Conservation (phyloP, 2,329 filamentous ascomycete genomes). For the Penicillium sp. region DNA sequence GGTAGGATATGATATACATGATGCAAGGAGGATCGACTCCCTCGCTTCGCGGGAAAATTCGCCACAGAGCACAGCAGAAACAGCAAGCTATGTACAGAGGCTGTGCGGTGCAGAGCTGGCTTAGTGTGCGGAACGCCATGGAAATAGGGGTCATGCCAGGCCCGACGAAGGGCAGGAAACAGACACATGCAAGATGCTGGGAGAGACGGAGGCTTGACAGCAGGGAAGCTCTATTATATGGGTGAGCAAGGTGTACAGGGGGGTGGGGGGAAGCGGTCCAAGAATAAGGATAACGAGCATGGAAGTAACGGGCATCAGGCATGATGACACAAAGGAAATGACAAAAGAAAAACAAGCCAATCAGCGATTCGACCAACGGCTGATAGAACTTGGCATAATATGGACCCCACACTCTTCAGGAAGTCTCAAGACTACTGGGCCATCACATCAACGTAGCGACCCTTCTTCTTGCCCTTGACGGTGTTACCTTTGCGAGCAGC, state of each 20-base stretch:
- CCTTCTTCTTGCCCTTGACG: slow-evolving; percentile 75
- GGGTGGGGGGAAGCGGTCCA: background rate
- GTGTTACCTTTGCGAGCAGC: slow-evolving; percentile 66
- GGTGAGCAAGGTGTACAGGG: slow-evolving; percentile 7
- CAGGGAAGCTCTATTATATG: slow-evolving; percentile 24
- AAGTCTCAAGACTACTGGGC: slow-evolving; percentile 55
- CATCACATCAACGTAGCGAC: slow-evolving; percentile 96
- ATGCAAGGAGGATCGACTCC: slow-evolving; percentile 25
- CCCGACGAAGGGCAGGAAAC: slow-evolving; percentile 2
- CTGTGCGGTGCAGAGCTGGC: slow-evolving; percentile 17
- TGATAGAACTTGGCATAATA: background rate
- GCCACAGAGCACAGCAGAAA: slow-evolving; percentile 23
- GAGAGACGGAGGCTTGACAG: slow-evolving; percentile 9
- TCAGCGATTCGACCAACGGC: background rate
- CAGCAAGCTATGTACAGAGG: slow-evolving; percentile 26
- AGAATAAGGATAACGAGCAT: slow-evolving; percentile 11
- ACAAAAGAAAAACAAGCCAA: slow-evolving; percentile 19
- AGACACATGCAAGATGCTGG: slow-evolving; percentile 28
- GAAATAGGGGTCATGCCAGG: slow-evolving; percentile 12
- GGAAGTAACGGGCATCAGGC: slow-evolving; percentile 18
- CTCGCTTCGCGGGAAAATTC: slow-evolving; percentile 16
- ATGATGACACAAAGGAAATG: slow-evolving; percentile 28
- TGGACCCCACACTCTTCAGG: background rate
- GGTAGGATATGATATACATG: slow-evolving; percentile 24
- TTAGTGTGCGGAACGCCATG: slow-evolving; percentile 23